Conservation (phyloP, 129 eudicot species). For the Silybum marianum region DNA sequence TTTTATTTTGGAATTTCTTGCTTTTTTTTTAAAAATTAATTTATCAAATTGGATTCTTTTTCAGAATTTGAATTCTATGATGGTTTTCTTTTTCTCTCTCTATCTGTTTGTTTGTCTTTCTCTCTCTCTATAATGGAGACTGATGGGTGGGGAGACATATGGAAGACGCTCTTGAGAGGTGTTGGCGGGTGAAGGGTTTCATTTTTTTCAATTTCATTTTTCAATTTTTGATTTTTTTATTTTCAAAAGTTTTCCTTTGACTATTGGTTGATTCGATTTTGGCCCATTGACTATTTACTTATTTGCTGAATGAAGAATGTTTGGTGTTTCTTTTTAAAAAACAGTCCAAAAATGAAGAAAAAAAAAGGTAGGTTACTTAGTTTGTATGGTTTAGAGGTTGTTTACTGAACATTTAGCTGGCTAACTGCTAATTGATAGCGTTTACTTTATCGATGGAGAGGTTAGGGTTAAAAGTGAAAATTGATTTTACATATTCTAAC, state of each 20-base stretch:
- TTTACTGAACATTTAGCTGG: no score
- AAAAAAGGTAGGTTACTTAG: no score
- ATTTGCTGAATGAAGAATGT: not conserved
- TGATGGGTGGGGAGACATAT: constrained; percentile 34
- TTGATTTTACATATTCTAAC: no score
- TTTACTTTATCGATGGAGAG: no score
- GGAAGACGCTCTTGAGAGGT: constrained; percentile 28
- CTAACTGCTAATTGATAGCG: no score
- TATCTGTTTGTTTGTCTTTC: constrained; percentile 6
- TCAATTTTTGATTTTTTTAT: not conserved
- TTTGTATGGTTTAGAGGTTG: no score
- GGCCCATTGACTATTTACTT: not conserved
- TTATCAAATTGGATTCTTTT: not conserved
- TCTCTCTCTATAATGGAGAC: constrained; percentile 8
- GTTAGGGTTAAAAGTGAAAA: no score
- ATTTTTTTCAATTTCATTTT: constrained; percentile 20
- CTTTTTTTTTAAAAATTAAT: constrained; percentile 15
- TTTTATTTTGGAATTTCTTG: not conserved
- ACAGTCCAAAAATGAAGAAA: no score
- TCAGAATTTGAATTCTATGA: constrained; percentile 20
- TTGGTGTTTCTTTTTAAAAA: not conserved
- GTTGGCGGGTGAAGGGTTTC: constrained; percentile 37
- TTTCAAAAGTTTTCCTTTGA: constrained; percentile 7
- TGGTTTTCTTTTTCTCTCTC: constrained; percentile 15
- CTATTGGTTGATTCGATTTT: not conserved